Conservation (phyloP, 2,329 filamentous ascomycete genomes). For the Penicillium paneum region DNA sequence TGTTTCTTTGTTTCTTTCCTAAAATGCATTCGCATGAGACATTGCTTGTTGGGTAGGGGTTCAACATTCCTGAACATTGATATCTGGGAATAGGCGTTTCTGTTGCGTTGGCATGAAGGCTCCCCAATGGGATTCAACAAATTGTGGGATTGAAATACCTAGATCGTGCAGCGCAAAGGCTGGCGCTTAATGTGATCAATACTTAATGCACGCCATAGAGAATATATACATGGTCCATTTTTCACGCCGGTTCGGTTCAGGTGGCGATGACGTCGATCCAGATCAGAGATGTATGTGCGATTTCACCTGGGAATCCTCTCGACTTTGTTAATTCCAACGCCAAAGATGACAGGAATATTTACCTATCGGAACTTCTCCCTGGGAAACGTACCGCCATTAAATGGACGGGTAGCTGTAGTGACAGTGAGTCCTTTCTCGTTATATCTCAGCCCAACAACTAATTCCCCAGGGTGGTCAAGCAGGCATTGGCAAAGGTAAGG, state of each 20-base stretch:
- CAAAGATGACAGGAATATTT: slow-evolving; percentile 27
- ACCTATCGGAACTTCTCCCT: slow-evolving; percentile 30
- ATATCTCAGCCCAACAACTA: not conserved
- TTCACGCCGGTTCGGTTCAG: not conserved
- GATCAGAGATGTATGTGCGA: not conserved
- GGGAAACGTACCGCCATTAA: slow-evolving; percentile 24
- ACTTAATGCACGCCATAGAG: slow-evolving; percentile 5
- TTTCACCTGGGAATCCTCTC: not conserved
- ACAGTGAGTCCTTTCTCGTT: slow-evolving; percentile 18
- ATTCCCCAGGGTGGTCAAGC: slow-evolving; percentile 25
- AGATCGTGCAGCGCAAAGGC: slow-evolving; percentile 10
- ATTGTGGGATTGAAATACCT: slow-evolving; percentile 5
- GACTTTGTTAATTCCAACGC: not conserved
- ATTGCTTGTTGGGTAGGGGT: slow-evolving; percentile 14
- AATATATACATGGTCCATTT: not conserved
- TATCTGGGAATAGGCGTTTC: slow-evolving; percentile 13
- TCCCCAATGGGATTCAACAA: slow-evolving; percentile 21
- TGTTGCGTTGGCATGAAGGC: slow-evolving; percentile 5
- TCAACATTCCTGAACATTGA: slow-evolving; percentile 18
- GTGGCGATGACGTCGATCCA: not conserved
- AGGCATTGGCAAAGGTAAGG: slow-evolving; percentile 29
- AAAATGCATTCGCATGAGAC: slow-evolving; percentile 12
- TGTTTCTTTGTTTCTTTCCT: slow-evolving; percentile 1
- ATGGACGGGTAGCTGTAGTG: slow-evolving; percentile 30
- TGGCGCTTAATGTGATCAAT: slow-evolving; percentile 5